A percentile compares a stretch with the other conserved stretches of the same genome.
These are phyloP conservation scores for Microthlaspi erraticum DNA, from an alignment of 345 rosid species.

Conservation along the genomic window DNA sequence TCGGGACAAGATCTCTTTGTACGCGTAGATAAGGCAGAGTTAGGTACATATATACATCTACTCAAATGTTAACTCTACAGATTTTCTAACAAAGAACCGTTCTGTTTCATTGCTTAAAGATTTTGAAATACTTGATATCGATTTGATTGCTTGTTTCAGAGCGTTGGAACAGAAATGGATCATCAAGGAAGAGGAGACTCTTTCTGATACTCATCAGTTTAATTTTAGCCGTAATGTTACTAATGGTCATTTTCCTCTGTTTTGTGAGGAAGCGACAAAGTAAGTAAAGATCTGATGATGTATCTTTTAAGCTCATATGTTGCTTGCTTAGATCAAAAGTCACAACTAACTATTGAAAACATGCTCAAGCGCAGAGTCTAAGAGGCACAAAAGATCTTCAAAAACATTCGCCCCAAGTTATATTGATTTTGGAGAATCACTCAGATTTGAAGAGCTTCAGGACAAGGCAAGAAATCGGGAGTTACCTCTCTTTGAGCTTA, in stretches of 20 bases:
- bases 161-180: constrained; percentile 36
- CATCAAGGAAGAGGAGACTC: constrained; percentile 41
- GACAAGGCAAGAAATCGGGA: constrained; percentile 44
- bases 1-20: constrained; percentile 59
- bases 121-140: not conserved
- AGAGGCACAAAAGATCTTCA: constrained; percentile 8
- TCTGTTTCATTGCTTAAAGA: constrained; percentile 16
- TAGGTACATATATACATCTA: constrained; percentile 48
- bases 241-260: constrained; percentile 21
- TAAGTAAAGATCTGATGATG: constrained; percentile 19
- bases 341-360: constrained; percentile 14
- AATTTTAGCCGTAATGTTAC: constrained; percentile 20
- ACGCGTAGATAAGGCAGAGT: constrained; percentile 52
- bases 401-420: constrained; percentile 34
- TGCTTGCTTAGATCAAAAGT: constrained; percentile 22
- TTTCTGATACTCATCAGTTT: constrained; percentile 35
- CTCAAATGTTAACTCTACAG: not conserved
- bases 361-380: constrained; percentile 36
- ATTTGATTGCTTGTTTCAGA: constrained; percentile 38
- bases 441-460: constrained; percentile 40
- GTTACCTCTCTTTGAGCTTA: constrained; percentile 56
- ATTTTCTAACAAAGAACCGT: not conserved
- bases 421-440: constrained; percentile 42
- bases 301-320: not conserved
- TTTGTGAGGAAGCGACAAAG: constrained; percentile 47